These are phyloP conservation scores for Eimeria zaria DNA, from an alignment of 169 alveolate species.

Conservation along the genomic window DNA sequence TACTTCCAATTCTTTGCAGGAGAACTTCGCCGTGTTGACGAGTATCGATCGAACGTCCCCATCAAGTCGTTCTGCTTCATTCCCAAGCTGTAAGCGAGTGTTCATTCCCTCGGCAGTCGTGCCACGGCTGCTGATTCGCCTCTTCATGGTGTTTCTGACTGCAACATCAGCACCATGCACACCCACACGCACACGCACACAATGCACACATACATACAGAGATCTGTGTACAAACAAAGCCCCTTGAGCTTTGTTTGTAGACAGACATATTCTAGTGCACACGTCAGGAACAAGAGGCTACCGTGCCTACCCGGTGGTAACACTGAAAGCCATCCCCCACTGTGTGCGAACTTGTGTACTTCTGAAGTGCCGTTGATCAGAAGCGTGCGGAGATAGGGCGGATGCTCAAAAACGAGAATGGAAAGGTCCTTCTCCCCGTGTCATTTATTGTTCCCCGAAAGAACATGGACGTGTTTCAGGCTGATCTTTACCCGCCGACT, in stretches of 20 bases:
- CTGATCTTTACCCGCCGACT: constrained; percentile 84
- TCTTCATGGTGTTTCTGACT: background rate
- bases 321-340: background rate
- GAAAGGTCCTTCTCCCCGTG: constrained; percentile 80
- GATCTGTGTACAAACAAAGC: too few relatives aligned
- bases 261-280: background rate
- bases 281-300: background rate
- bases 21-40: constrained; percentile 66
- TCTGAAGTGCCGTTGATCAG: constrained; percentile 75
- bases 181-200: too few relatives aligned
- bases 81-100: constrained; percentile 80
- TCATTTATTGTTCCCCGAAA: constrained; percentile 85
- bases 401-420: constrained; percentile 83
- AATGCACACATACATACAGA: too few relatives aligned
- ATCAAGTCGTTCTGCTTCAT: constrained; percentile 83
- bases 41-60: constrained; percentile 81
- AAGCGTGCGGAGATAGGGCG: constrained; percentile 85
- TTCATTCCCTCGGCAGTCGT: background rate
- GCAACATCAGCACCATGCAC: background rate
- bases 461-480: constrained; percentile 84
- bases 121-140: background rate
- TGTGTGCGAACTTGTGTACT: constrained; percentile 18
- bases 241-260: too few relatives aligned
- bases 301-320: background rate
- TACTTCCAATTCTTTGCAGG: constrained; percentile 79